Evolutionary conservation across 108 stramenopile genomes (phyloP).

Genomic region (Pseudonitzschia pungens): DNA sequence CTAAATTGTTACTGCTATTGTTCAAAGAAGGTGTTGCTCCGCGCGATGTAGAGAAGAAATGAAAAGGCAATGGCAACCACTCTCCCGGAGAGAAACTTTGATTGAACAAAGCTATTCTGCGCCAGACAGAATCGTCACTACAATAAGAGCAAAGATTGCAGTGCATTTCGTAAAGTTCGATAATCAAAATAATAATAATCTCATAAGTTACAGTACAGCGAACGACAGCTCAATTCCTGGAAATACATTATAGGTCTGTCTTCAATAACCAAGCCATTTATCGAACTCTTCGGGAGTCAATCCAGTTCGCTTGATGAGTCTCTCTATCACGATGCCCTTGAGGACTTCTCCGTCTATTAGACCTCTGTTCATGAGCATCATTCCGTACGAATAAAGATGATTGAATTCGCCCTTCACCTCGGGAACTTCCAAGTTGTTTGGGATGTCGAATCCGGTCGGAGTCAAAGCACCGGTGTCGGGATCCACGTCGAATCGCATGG

Average conservation of each 20-base stretch:
- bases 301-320: constrained; percentile 70
- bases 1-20: too few relatives aligned
- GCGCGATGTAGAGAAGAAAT: too few relatives aligned
- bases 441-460: constrained; percentile 72
- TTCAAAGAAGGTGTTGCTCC: too few relatives aligned
- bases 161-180: too few relatives aligned
- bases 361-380: constrained; percentile 55
- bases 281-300: constrained; percentile 71
- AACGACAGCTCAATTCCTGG: not conserved
- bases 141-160: too few relatives aligned
- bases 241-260: not conserved
- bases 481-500: constrained; percentile 69
- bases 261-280: constrained; percentile 59
- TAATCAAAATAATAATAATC: not conserved
- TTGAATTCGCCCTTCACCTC: constrained; percentile 70
- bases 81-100: too few relatives aligned
- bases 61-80: too few relatives aligned
- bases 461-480: constrained; percentile 59
- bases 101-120: too few relatives aligned
- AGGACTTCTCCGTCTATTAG: constrained; percentile 50
- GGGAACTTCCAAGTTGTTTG: constrained; percentile 62
- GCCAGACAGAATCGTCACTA: too few relatives aligned
- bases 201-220: not conserved
- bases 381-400: constrained; percentile 70
- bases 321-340: constrained; percentile 52